Base-by-base conservation (phyloP, 2,329 filamentous ascomycete genomes). In the Fusarium lateritium region DNA sequence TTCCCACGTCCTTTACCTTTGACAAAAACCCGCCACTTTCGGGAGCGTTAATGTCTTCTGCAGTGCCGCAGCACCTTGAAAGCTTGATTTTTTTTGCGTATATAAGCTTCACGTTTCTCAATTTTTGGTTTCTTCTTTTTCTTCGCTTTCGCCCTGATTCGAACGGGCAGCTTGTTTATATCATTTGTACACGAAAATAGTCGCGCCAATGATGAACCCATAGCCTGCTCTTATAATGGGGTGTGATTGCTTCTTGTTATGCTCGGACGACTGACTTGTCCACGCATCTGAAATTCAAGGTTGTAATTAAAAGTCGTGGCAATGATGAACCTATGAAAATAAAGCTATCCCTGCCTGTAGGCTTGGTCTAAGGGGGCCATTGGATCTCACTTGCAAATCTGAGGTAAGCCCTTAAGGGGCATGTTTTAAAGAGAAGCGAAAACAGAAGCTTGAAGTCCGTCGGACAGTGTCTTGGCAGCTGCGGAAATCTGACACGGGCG, bases 201-300 rank as follows among this genome's bases (percentile, higher is more conserved):
- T 57, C 46, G 46, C 39, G 31, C 45, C 55, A 57, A 57, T 57
- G 55, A 57, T 57, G 46, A 57, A 57, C 31, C 39, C 24, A 38
- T 50, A 57, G 45, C 54, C 45, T 38, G 45, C 45, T 50, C 54
- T 44, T 17, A 43, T 36, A 28, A 57, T 57, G 54, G 54, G 45
- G 31, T 49, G 11, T 49, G 38, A 24, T 49, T 49, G 45, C 4
- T 38, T 19, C 38, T 49, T 49, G 31, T 36, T 21, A 38, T 45
- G 42, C 44, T 36, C 28, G 44, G 44, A 15, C 44, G 21, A 17
- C 28, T 3, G 13, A 31, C 10, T 31, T 31, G 28, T 31, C 13
- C 10, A 31, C 28, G 28, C 28, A 31, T 13, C 28, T 31, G 13
- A 31, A 10, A 31, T 13, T 31, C 28, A 31, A 31, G 28, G 28